Conservation (phyloP, 192 early-diverging fungal genomes). For the Rhizophagus clarus region DNA sequence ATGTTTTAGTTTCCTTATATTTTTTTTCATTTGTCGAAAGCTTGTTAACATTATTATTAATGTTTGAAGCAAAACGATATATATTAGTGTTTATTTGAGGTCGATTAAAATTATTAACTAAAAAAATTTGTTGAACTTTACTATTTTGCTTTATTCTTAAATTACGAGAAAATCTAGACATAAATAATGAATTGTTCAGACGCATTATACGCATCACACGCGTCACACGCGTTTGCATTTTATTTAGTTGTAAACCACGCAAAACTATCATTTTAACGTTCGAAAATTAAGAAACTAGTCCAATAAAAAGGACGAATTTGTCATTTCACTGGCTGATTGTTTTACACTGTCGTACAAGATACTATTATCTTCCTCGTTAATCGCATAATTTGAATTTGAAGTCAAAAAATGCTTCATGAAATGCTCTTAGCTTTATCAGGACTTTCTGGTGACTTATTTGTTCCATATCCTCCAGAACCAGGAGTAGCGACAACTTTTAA, state of each 20-base stretch:
- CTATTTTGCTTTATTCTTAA: background rate
- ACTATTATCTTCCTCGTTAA: too few species aligned
- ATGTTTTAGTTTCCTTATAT: background rate
- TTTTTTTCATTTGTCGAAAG: background rate
- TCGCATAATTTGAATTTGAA: too few species aligned
- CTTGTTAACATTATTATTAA: background rate
- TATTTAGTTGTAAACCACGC: background rate
- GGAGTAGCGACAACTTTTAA: slow-evolving; percentile 51
- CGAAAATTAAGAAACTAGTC: too few species aligned
- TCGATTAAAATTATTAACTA: background rate
- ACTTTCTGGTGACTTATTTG: slow-evolving; percentile 69
- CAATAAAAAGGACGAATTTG: too few species aligned
- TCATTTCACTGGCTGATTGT: too few species aligned
- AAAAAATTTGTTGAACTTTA: background rate
- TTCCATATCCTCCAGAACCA: slow-evolving; percentile 49
- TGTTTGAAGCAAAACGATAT: background rate
- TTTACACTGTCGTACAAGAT: too few species aligned
- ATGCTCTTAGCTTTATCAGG: slow-evolving; percentile 67
- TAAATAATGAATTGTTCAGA: background rate
- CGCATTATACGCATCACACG: too few species aligned
- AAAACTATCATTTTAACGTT: too few species aligned
- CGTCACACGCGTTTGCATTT: background rate
- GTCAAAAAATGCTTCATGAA: slow-evolving; percentile 67
- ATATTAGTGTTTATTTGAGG: background rate
- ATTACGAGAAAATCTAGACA: background rate